Conservation (phyloP, 257 asterid genomes). For the Cynanchum wilfordii region DNA sequence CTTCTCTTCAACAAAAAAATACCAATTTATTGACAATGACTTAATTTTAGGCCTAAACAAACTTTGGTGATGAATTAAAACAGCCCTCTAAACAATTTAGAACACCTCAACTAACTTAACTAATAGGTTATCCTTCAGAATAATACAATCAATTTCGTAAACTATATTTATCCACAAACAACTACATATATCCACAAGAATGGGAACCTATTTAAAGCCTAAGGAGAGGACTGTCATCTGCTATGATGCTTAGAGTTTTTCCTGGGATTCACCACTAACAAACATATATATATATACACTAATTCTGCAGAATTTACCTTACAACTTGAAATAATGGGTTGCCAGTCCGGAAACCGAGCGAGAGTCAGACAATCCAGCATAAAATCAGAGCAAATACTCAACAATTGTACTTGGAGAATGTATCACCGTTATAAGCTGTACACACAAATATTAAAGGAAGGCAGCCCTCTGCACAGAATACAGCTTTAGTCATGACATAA, state of each 20-base stretch:
- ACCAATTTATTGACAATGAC: no score
- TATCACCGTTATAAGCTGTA: neutral
- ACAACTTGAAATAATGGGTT: neutral
- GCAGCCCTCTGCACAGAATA: slow-evolving; percentile 1
- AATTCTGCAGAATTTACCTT: neutral
- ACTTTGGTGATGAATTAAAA: neutral
- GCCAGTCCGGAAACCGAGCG: neutral
- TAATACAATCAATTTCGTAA: neutral
- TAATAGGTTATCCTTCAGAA: neutral
- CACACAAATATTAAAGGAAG: neutral
- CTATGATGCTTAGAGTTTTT: neutral
- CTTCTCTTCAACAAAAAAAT: no score
- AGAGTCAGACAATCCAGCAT: neutral
- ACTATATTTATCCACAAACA: neutral
- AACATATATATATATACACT: neutral
- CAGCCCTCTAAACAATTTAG: neutral
- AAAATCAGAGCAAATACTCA: neutral
- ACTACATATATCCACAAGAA: neutral
- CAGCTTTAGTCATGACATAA: neutral
- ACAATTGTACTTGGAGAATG: neutral
- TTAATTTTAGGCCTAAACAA: no score
- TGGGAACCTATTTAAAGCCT: neutral
- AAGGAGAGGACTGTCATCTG: neutral
- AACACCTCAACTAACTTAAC: neutral
- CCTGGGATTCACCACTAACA: neutral